Percentiles rank a stretch among this genome's conserved stretches.
Conservation (phyloP, 78 protist genomes). For the Dictyostelium capitatum region DNA sequence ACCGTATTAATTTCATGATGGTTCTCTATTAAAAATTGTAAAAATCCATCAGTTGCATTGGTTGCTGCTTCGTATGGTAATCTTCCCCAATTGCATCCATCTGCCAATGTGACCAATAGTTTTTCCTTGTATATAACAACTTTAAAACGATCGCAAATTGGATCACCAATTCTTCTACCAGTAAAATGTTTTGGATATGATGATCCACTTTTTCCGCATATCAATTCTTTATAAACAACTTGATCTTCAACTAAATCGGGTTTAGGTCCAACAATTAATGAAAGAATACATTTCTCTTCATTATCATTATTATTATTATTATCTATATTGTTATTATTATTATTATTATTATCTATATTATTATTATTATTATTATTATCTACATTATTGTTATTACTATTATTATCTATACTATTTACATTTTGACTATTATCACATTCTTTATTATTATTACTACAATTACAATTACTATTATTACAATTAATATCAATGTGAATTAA, state of each 20-base stretch:
- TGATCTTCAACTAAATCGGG: conserved; percentile 48
- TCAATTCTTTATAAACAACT: not conserved
- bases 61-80: conserved; percentile 84
- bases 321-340: not conserved
- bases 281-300: not conserved
- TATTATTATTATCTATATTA: conserved; percentile 1
- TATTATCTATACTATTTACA: conserved; percentile 6
- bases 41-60: conserved; percentile 74
- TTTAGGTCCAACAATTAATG: conserved; percentile 42
- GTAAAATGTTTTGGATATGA: conserved; percentile 76
- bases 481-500: not conserved
- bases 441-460: conserved; percentile 8
- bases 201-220: conserved; percentile 51
- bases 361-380: not conserved
- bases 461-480: conserved; percentile 14
- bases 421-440: conserved; percentile 16
- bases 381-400: not conserved
- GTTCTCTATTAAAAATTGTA: conserved; percentile 51
- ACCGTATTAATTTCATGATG: conserved; percentile 68
- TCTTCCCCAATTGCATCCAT: conserved; percentile 86
- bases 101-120: conserved; percentile 68
- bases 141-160: conserved; percentile 77
- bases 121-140: conserved; percentile 38
- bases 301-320: not conserved
- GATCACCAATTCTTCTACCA: conserved; percentile 71